phyloP scores from a whole-genome alignment of 768 basidiomycete species.

The Lactarius evosmus region DNA sequence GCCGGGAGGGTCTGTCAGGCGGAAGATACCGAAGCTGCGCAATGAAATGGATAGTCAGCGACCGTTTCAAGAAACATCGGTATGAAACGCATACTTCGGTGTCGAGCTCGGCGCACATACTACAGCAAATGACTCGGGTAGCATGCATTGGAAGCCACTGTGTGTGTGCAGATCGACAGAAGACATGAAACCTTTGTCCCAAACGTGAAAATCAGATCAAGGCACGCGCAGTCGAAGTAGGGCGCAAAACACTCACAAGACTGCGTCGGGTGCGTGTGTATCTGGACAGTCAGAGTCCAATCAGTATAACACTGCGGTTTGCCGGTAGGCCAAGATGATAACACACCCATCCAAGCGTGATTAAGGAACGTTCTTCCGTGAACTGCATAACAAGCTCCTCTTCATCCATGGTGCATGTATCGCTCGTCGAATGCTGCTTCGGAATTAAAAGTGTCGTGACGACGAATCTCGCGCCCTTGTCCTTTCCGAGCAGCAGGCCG shows the following conservation, averaged over 20 bases:
- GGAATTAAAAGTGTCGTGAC: slow-evolving; percentile 86
- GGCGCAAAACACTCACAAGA: slow-evolving; percentile 54
- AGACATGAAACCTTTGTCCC: slow-evolving; percentile 76
- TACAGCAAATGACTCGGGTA: slow-evolving; percentile 89
- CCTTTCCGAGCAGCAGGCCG: slow-evolving; percentile 75
- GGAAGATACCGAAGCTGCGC: slow-evolving; percentile 79
- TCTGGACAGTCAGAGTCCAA: slow-evolving; percentile 44
- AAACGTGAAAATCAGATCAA: slow-evolving; percentile 14
- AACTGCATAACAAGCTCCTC: slow-evolving; percentile 85
- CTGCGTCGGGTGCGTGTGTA: slow-evolving; percentile 90
- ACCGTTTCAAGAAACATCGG: background rate
- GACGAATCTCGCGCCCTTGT: slow-evolving; percentile 53
- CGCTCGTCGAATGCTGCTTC: slow-evolving; percentile 82
- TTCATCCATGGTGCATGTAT: slow-evolving; percentile 91
- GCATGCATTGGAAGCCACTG: slow-evolving; percentile 82
- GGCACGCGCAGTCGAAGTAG: background rate
- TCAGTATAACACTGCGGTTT: slow-evolving; percentile 7
- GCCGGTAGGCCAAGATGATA: slow-evolving; percentile 4
- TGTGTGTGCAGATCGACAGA: slow-evolving; percentile 93
- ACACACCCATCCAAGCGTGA: slow-evolving; percentile 90
- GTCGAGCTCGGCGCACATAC: slow-evolving; percentile 82
- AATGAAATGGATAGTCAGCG: background rate
- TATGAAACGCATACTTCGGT: slow-evolving; percentile 54
- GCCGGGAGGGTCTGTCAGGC: slow-evolving; percentile 85
- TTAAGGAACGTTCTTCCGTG: slow-evolving; percentile 73